Conservation (phyloP, 768 basidiomycete species). For the Boletus rufocinnamomeus region DNA sequence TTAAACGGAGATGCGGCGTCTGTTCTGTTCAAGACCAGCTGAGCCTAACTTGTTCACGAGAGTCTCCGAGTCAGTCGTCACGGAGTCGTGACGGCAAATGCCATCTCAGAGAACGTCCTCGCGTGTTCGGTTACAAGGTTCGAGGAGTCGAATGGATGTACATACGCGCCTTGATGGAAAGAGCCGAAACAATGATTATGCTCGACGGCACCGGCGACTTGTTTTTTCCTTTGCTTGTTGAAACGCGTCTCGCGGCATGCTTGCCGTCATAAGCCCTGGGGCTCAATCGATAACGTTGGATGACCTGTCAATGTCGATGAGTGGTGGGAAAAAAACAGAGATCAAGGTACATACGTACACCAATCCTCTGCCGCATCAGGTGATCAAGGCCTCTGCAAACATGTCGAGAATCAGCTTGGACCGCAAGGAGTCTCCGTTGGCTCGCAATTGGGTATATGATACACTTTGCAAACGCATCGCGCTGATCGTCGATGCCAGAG, state of each 20-base stretch:
- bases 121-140: neutral
- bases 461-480: neutral
- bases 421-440: neutral
- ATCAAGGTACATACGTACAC: no score
- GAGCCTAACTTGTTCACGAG: neutral
- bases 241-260: neutral
- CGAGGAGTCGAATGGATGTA: neutral
- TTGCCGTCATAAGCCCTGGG: neutral
- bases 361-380: no score
- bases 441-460: neutral
- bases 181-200: neutral
- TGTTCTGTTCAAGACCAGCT: no score
- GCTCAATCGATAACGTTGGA: no score
- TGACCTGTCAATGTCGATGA: no score
- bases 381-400: neutral
- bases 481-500: neutral
- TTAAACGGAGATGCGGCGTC: no score
- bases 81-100: no score
- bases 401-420: neutral
- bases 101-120: neutral
- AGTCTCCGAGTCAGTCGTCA: no score
- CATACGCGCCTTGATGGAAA: neutral
- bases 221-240: neutral
- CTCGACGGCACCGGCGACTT: neutral
- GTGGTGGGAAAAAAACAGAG: no score